phyloP scores from a whole-genome alignment of 2,329 filamentous ascomycete species.

The Fusarium heterosporum region DNA sequence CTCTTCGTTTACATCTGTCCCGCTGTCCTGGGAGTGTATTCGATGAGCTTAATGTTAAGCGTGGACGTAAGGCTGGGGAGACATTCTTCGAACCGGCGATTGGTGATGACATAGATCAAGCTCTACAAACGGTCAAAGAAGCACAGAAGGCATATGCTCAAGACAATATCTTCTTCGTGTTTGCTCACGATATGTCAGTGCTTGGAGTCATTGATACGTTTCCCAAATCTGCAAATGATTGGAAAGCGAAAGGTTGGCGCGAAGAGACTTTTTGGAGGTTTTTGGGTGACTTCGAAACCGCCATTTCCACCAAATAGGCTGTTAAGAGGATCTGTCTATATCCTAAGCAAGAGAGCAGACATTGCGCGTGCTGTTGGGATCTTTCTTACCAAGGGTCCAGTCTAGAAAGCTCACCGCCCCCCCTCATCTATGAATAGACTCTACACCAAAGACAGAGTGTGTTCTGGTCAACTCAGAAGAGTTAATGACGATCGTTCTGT shows the following conservation, averaged over 20 bases:
- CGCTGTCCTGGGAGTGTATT: slow-evolving; percentile 7
- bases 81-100: slow-evolving; percentile 20
- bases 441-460: neutral
- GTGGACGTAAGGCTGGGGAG: neutral
- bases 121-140: slow-evolving; percentile 7
- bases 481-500: fast-evolving
- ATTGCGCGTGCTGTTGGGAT: neutral
- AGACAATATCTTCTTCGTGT: slow-evolving; percentile 15
- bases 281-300: slow-evolving; percentile 3
- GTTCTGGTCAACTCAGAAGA: neutral
- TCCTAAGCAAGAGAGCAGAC: no score
- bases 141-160: slow-evolving; percentile 14
- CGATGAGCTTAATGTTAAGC: neutral
- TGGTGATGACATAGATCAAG: neutral
- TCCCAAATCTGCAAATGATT: slow-evolving; percentile 4
- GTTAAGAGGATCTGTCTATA: no score
- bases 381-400: no score
- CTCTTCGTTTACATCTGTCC: slow-evolving; percentile 3
- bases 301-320: neutral
- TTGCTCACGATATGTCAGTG: slow-evolving; percentile 11
- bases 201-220: slow-evolving; percentile 12
- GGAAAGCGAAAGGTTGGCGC: slow-evolving; percentile 16
- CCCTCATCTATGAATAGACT: neutral
- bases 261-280: slow-evolving; percentile 20
- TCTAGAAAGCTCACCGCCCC: neutral